phyloP scores from a whole-genome alignment of 2,329 filamentous ascomycete species.

The Lanzia echinophila region DNA sequence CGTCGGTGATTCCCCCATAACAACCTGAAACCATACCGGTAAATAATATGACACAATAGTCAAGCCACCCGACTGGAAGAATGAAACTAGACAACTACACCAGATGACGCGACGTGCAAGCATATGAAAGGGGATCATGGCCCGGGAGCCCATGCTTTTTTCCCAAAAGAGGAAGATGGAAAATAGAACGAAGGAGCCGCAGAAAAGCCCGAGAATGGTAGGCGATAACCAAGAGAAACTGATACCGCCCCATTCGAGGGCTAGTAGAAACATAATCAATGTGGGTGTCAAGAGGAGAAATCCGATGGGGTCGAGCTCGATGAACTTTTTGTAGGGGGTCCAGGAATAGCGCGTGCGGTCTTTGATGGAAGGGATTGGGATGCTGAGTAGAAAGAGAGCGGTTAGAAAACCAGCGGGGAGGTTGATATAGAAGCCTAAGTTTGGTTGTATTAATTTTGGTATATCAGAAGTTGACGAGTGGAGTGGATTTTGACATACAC shows the following conservation, averaged over 20 bases:
- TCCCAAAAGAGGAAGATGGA: conserved; percentile 24
- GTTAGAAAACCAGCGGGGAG: conserved; percentile 35
- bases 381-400: conserved; percentile 31
- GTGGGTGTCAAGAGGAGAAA: conserved; percentile 29
- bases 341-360: neutral
- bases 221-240: conserved; percentile 27
- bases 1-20: conserved; percentile 32
- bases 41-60: conserved; percentile 12
- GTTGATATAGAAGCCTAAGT: conserved; percentile 34
- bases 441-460: no score
- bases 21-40: conserved; percentile 37
- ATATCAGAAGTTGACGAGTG: conserved; percentile 24
- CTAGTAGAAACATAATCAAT: conserved; percentile 31
- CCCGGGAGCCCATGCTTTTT: conserved; percentile 18
- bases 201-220: conserved; percentile 21
- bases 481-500: neutral
- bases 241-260: conserved; percentile 30
- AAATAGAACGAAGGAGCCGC: conserved; percentile 16
- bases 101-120: conserved; percentile 18
- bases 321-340: conserved; percentile 7
- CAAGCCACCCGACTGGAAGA: conserved; percentile 7
- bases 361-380: conserved; percentile 30
- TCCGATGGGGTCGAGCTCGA: conserved; percentile 31
- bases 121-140: conserved; percentile 24
- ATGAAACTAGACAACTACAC: conserved; percentile 4